Percentiles rank a stretch among this genome's conserved stretches.
Evolutionary conservation across 495 filamentous ascomycete species (phyloP).

Genomic region (Cryomyces minteri): DNA sequence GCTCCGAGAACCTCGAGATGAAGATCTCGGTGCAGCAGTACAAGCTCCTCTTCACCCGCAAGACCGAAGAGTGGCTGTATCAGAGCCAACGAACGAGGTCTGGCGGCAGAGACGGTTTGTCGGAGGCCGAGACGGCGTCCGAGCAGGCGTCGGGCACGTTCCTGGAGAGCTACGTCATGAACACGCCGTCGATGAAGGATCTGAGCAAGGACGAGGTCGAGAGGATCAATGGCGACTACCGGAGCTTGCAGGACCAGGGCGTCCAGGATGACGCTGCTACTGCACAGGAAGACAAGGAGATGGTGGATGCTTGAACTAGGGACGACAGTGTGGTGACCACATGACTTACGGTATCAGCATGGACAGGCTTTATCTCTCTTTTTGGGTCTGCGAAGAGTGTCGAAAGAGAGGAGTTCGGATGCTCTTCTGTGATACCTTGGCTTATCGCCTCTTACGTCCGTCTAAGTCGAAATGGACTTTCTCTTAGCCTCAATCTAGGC

Average conservation of each 20-base stretch:
- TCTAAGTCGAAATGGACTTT: too few relatives aligned
- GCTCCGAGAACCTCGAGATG: constrained; percentile 57
- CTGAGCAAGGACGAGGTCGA: constrained; percentile 54
- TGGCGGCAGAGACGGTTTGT: constrained; percentile 1
- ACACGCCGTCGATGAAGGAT: constrained; percentile 58
- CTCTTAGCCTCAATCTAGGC: too few relatives aligned
- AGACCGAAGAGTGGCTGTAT: constrained; percentile 43
- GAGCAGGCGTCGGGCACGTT: constrained; percentile 36
- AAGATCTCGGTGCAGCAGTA: constrained; percentile 69
- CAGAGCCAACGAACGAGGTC: constrained; percentile 6
- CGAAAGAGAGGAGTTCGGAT: too few relatives aligned
- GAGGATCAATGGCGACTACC: constrained; percentile 41
- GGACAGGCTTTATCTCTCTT: too few relatives aligned
- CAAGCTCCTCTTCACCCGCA: constrained; percentile 57
- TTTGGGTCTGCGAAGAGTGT: too few relatives aligned
- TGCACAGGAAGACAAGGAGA: background rate
- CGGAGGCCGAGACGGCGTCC: constrained; percentile 25
- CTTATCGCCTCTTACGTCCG: too few relatives aligned
- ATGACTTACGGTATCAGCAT: too few relatives aligned
- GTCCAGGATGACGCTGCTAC: background rate
- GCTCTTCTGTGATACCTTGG: too few relatives aligned
- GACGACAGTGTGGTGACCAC: background rate
- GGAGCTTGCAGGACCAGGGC: background rate
- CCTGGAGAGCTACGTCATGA: constrained; percentile 54
- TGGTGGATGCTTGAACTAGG: background rate